phyloP scores from a whole-genome alignment of 2,329 filamentous ascomycete species.

The Nothophoma quercina region DNA sequence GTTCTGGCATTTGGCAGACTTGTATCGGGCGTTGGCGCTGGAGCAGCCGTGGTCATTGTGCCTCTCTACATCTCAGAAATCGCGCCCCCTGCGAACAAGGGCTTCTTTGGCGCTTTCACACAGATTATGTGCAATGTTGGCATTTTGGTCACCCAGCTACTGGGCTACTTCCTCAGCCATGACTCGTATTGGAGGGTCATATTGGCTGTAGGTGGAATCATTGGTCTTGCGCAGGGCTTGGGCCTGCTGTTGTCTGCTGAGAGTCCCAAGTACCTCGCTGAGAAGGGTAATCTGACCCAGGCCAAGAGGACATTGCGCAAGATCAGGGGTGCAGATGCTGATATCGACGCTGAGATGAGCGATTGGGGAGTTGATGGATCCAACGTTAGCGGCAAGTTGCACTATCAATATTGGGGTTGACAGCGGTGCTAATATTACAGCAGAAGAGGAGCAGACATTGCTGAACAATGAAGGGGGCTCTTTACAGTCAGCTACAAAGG shows the following conservation, averaged over 20 bases:
- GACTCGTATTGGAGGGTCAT: constrained; percentile 85
- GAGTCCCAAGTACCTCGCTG: constrained; percentile 84
- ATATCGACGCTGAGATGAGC: constrained; percentile 77
- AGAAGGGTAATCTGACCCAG: constrained; percentile 65
- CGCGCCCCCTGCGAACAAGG: constrained; percentile 72
- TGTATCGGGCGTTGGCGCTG: constrained; percentile 82
- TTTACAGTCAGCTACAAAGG: constrained; percentile 27
- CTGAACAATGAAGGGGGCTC: constrained; percentile 56
- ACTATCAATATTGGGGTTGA: not conserved
- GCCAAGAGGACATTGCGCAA: constrained; percentile 75
- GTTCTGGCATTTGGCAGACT: constrained; percentile 77
- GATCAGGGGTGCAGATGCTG: constrained; percentile 73
- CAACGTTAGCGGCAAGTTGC: constrained; percentile 38
- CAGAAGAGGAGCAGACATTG: constrained; percentile 75
- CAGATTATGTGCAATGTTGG: constrained; percentile 94
- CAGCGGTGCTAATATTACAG: constrained; percentile 21
- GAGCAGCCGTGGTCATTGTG: constrained; percentile 89
- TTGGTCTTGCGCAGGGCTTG: constrained; percentile 72
- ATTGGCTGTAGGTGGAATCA: constrained; percentile 72
- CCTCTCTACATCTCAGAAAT: constrained; percentile 95
- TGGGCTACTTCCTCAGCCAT: constrained; percentile 88
- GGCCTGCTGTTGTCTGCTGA: constrained; percentile 79
- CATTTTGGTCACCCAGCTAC: constrained; percentile 80
- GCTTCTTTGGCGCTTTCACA: constrained; percentile 83
- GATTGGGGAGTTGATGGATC: constrained; percentile 51